Evolutionary conservation across 1,284 basidiomycete genomes (phyloP), one percentile per base, ranked within the genome.

Genomic region (Hortiboletus rubellus): DNA sequence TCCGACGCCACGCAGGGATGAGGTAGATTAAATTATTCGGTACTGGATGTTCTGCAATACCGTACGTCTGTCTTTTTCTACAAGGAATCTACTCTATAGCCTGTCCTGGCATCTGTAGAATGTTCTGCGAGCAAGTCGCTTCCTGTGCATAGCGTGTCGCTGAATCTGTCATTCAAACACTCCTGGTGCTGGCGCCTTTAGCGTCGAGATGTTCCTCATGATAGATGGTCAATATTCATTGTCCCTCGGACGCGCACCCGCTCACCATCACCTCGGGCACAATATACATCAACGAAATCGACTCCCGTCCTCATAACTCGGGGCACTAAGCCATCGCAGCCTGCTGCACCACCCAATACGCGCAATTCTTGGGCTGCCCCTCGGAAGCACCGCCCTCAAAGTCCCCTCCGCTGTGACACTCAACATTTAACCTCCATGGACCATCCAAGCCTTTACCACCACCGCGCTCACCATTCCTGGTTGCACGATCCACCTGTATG

Each of bases 251-350:
- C 18, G 18, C 18, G 18, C 18, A 18, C 18, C 18, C 27, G 46
- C 36, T 31, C 27, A 50, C 36, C 55, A 24, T 50, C 31, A 45
- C 50, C 55, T 46, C 62, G 96, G 94, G 91, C 27, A 75, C 79
- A 1, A 81, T 99, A 4, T 85, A 89, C 58, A 83, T 99, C 64
- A 99, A 99, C 75, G 97, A 99, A 77, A 98, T 99, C 61, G 97
- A 97, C 0, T 97, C 97, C n/a, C 85, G 97, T 24, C 96, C 97
- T 1, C 97, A 99, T 75, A 99, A 99, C 76, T 98, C 95, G 10
- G 96, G 96, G 0, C 97, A 99, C 74, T 98, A 98, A 76, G 98
- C 96, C n/a, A 98, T 99, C 70, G 96, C 98, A 76, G 96, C 96
- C 0, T 97, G 94, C 73, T 82, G 94, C 65, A 92, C 94, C 3